Base-by-base conservation (phyloP, 805 yeast genomes). In the Danielia oregonensis region DNA sequence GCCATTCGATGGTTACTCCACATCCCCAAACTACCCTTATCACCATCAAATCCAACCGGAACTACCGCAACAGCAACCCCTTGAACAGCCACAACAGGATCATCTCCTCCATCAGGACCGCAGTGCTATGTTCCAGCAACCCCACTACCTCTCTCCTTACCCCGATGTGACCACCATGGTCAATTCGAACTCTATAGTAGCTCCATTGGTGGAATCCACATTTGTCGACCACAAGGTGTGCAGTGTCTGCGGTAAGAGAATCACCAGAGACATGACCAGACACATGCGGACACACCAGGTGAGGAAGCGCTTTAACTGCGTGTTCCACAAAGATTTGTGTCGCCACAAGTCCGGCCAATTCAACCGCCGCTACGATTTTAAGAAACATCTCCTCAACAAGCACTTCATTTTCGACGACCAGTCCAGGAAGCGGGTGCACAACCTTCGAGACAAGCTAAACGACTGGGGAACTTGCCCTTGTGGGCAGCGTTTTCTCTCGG, bases 301-400 rank as follows among this genome's bases (percentile, higher is more conserved):
- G 8, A 72, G 68, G 12, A 67, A 81, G 5, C 57, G 84, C 24
- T 79, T 79, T 51, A 65, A 56, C 23, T 79, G 86, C 51, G 65
- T 74, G 12, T 79, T 68, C 46, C 84, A 84, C 6, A 61, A 70
- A 31, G 59, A 59, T n/a, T 56, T 57, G 29, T 79, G 86, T 49
- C 57, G 68, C 3, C 85, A 79, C 51, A 76, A 71, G 47, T 66
- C 78, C 10, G 79, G 83, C 18, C 74, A 65, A 47, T 79, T 79
- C 60, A 79, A 79, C 56, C 61, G 86, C 31, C 82, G 82, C 5
- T 79, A 79, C 52, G 86, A 79, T 52, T 78, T 64, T 62, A 79
- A 79, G 49, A 79, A 79, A 49, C 86, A 79, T 49, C 54, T 79
- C 35, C 57, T 79, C 26, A 80, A 78, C 49, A 62, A 71, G 33